Percentiles rank a stretch among this genome's conserved stretches.
Conservation (phyloP, 192 early-diverging fungal genomes). For the Mortierella hygrophila region DNA sequence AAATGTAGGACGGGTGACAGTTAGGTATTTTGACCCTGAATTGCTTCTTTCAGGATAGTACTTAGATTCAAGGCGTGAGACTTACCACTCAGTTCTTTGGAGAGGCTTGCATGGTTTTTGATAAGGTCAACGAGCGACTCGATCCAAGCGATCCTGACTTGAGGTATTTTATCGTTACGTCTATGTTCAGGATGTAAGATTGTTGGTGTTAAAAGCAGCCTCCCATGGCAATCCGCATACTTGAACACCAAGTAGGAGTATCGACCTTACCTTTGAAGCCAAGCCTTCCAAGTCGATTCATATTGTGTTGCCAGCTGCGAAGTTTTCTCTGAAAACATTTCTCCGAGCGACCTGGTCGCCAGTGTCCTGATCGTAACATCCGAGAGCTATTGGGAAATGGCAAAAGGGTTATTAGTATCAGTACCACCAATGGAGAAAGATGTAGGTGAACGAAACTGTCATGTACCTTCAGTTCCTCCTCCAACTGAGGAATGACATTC, state of each 20-base stretch:
- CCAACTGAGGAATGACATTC: constrained; percentile 93
- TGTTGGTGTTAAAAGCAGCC: background rate
- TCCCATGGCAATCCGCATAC: background rate
- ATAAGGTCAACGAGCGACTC: constrained; percentile 74
- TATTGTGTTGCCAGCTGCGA: constrained; percentile 80
- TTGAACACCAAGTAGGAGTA: background rate
- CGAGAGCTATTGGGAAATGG: constrained; percentile 62
- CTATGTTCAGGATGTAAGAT: constrained; percentile 29
- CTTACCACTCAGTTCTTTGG: constrained; percentile 78
- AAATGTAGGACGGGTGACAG: background rate
- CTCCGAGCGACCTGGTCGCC: constrained; percentile 83
- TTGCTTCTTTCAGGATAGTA: background rate
- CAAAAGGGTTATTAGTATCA: background rate
- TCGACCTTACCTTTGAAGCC: constrained; percentile 76
- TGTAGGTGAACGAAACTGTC: background rate
- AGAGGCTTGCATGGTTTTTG: constrained; percentile 78
- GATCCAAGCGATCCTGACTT: constrained; percentile 82
- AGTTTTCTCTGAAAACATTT: constrained; percentile 89
- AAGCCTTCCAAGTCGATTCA: constrained; percentile 86
- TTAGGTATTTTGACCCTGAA: background rate
- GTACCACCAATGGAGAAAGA: background rate
- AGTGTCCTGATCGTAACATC: constrained; percentile 81
- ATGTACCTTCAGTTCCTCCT: constrained; percentile 86
- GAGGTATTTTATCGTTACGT: constrained; percentile 78
- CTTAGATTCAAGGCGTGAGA: background rate